Conservation (phyloP, 2,329 filamentous ascomycete species). For the Xylariaceae sp. region DNA sequence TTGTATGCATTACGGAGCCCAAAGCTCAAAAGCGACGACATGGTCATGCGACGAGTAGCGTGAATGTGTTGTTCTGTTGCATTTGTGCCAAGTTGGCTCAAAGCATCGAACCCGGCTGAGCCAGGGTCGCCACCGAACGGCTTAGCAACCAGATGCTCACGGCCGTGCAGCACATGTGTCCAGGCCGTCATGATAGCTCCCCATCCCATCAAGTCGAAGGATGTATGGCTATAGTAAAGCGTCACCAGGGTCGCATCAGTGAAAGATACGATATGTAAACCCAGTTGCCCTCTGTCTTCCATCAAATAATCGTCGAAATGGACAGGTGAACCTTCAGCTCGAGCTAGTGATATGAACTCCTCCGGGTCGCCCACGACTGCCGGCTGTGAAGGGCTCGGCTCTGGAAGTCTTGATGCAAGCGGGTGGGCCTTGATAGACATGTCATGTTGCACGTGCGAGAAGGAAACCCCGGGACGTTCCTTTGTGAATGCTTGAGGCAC, state of each 20-base stretch:
- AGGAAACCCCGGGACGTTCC: neutral
- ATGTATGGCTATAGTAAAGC: neutral
- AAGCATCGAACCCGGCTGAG: neutral
- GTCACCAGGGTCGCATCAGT: neutral
- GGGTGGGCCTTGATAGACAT: neutral
- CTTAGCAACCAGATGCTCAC: neutral
- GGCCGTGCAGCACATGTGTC: neutral
- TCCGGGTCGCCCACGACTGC: neutral
- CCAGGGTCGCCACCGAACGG: neutral
- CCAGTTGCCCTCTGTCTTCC: neutral
- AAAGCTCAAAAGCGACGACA: neutral
- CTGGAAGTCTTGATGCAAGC: neutral
- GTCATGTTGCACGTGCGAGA: neutral
- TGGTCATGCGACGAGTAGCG: neutral
- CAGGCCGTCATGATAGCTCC: neutral
- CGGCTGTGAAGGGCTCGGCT: neutral
- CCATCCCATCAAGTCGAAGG: neutral
- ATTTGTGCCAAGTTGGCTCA: neutral
- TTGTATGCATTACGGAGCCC: neutral
- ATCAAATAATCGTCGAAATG: neutral
- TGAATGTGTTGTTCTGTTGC: neutral
- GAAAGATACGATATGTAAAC: neutral
- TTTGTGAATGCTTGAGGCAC: neutral
- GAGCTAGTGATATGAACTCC: neutral
- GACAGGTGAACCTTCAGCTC: neutral